Evolutionary conservation across 106 monocot genomes (phyloP).

Genomic region (Dendrobium catenatum): DNA sequence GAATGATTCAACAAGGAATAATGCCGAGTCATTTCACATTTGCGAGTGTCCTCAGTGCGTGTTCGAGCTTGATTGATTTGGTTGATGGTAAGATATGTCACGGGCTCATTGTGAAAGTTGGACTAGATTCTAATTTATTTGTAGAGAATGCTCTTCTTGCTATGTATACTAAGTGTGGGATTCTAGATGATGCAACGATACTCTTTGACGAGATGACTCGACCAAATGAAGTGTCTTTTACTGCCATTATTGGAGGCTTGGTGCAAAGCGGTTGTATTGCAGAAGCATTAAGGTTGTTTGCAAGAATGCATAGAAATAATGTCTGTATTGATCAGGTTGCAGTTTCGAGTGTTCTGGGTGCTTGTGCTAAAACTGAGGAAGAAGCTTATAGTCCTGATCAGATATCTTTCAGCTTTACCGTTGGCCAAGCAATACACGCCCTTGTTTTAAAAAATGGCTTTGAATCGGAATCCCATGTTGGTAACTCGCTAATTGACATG

Average conservation of each 20-base stretch:
- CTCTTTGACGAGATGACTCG: slow-evolving; percentile 47
- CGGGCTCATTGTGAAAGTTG: slow-evolving; percentile 52
- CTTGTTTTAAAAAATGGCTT: slow-evolving; percentile 43
- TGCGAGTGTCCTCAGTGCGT: slow-evolving; percentile 67
- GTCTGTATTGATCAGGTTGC: slow-evolving; percentile 52
- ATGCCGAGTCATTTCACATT: slow-evolving; percentile 68
- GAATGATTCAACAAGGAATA: slow-evolving; percentile 50
- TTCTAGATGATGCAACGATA: slow-evolving; percentile 35
- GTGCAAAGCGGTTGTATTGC: slow-evolving; percentile 32
- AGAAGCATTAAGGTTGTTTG: slow-evolving; percentile 63
- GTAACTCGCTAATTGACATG: slow-evolving; percentile 70
- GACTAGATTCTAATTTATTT: slow-evolving; percentile 42
- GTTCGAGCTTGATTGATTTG: slow-evolving; percentile 32
- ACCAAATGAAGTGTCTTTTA: slow-evolving; percentile 85
- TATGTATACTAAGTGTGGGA: slow-evolving; percentile 67
- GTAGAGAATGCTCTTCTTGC: slow-evolving; percentile 76
- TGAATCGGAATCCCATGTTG: slow-evolving; percentile 61
- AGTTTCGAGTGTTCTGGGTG: slow-evolving; percentile 65
- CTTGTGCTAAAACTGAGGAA: slow-evolving; percentile 38
- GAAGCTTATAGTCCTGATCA: background rate
- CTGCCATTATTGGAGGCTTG: slow-evolving; percentile 83
- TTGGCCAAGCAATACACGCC: slow-evolving; percentile 38
- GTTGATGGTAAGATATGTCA: slow-evolving; percentile 50
- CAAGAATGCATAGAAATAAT: slow-evolving; percentile 48
- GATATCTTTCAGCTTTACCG: slow-evolving; percentile 2